Base-by-base conservation (phyloP, 352 stramenopile genomes). In the Plasmopara muralis region DNA sequence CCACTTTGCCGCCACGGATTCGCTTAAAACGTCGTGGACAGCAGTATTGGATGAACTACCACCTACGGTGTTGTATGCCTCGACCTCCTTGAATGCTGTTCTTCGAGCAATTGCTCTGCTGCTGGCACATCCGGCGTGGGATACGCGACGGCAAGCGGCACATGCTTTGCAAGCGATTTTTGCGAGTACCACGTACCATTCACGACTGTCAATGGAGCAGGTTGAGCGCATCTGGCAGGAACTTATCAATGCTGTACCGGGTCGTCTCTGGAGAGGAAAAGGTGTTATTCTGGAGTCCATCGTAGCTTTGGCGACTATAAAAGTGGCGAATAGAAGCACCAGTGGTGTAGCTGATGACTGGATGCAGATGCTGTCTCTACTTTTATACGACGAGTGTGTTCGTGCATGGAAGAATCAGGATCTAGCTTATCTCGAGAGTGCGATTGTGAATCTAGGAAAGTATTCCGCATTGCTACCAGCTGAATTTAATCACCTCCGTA, bases 241-340 rank as follows among this genome's bases (percentile, higher is more conserved):
- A 12, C 42, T 92, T 0, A 47, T 83, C 18, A 51, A 62, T 9
- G 59, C 73, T 25, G 71, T 92, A 8, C 82, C 82, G 6, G 82
- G 82, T 2, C 71, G 77, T 39, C 59, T 92, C 2, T 92, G 82
- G 82, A 77, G 64, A 31, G 79, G 82, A 38, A 92, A 92, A 43
- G 82, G 82, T 10, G 72, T 79, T 15, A 69, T 89, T 30, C 53
- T 92, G 8, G 82, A 92, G 45, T 76, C 82, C 12, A 66, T 92
- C 6, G 75, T 86, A 3, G 62, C 64, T 2, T 60, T 86, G n/a
- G 69, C 70, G 4, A 38, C 45, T 38, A 58, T 77, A 2, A 72
- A 63, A 50, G 18, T 62, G 29, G 54, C 61, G 12, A 57, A 30
- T 30, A 43, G 43, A 10, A 43, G 25, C 0, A 39, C 29, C 16